phyloP scores from a whole-genome alignment of 768 basidiomycete species.

The Boletus edulis region DNA sequence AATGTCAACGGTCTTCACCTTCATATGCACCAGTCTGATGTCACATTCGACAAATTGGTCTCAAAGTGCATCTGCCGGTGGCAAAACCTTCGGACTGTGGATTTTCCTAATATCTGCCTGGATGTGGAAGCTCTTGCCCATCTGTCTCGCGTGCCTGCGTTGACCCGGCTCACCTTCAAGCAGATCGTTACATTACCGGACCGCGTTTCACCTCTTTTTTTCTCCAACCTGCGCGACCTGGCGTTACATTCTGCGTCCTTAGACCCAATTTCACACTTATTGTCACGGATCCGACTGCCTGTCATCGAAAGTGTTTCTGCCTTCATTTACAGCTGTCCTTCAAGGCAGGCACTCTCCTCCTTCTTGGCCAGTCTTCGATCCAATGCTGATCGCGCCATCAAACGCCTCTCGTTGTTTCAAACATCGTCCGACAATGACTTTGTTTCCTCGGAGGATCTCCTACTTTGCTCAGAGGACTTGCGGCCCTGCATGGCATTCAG shows the following conservation, averaged over 20 bases:
- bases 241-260: background rate
- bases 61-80: background rate
- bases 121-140: background rate
- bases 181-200: too few species aligned
- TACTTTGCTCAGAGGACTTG: background rate
- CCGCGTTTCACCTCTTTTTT: background rate
- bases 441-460: background rate
- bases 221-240: background rate
- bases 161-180: background rate
- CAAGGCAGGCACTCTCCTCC: background rate
- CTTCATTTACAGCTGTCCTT: background rate
- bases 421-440: background rate
- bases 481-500: background rate
- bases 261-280: background rate
- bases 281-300: background rate
- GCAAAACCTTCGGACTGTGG: background rate
- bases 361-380: background rate
- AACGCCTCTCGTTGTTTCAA: background rate
- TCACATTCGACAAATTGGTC: background rate
- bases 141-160: background rate
- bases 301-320: background rate
- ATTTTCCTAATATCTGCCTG: background rate
- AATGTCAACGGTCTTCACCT: background rate
- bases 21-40: background rate
- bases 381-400: background rate